Evolutionary conservation across 2,329 filamentous ascomycete genomes (phyloP).

Genomic region (Neofusicoccum parvum): DNA sequence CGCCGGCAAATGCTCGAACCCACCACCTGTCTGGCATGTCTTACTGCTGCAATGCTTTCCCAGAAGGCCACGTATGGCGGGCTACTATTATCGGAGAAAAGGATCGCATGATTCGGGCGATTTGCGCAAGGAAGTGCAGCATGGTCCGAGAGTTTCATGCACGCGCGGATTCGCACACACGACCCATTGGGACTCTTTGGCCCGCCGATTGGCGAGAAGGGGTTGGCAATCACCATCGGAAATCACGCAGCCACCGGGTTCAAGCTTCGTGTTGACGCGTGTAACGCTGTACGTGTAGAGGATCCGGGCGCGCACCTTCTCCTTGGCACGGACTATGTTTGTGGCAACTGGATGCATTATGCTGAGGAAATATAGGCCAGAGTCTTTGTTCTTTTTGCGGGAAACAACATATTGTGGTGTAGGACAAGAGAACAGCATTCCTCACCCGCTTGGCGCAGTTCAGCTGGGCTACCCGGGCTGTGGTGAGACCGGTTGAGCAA

Average conservation of each 20-base stretch:
- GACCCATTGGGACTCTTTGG: too few species aligned
- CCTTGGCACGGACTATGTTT: not conserved
- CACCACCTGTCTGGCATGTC: not conserved
- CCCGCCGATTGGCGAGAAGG: too few species aligned
- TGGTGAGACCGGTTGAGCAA: not conserved
- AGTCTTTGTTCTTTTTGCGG: not conserved
- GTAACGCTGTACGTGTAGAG: not conserved
- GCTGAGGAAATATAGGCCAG: not conserved
- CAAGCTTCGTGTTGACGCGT: not conserved
- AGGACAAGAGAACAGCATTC: not conserved
- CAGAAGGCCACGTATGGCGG: not conserved
- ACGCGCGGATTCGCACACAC: too few species aligned
- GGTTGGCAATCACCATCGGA: not conserved
- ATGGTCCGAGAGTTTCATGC: too few species aligned
- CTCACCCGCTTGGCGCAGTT: not conserved
- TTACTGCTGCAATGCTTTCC: too few species aligned
- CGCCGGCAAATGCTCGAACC: not conserved
- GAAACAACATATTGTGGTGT: not conserved
- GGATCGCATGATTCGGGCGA: not conserved
- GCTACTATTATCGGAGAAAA: not conserved
- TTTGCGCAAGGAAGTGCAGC: not conserved
- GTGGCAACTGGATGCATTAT: not conserved
- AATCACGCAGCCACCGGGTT: not conserved
- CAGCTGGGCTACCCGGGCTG: not conserved
- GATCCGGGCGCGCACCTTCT: not conserved